Base-by-base conservation (phyloP, 2,329 filamentous ascomycete genomes). In the Coniochaeta prunicola region DNA sequence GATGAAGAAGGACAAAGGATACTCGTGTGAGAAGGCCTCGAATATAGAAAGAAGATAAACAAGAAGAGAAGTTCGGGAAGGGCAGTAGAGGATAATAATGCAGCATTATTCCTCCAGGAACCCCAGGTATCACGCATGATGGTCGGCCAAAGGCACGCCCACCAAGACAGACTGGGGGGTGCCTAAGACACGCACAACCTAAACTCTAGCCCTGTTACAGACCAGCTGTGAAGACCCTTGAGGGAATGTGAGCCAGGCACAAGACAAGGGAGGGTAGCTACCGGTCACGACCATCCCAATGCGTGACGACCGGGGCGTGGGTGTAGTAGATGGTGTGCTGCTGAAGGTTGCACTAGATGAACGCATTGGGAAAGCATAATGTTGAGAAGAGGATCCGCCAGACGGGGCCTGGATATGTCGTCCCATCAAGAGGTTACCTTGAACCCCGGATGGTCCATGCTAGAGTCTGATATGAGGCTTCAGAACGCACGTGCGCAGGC, bases 181-280 rank as follows among this genome's bases (percentile, higher is more conserved):
- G n/a, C n/a, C 21, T 30, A 50, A 21, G 21, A 59, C 62, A 66
- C 62, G 66, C 64, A 71, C 67, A 66, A 67, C 66, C 68, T 69
- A 67, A 66, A 66, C 68, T 70, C 68, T 71, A 73, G 73, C 71
- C 71, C 69, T 74, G 74, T 76, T 73, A 72, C 75, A 75, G 69
- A 69, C 65, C 66, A 62, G 56, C 63, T 63, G 45, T 28, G 62
- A 64, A 64, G 62, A 64, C 63, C 62, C 57, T 58, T 60, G 61
- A 58, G 56, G 60, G 45, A 64, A 63, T 67, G 64, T 38, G 36
- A 38, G 36, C 36, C 36, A 38, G 63, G 66, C 30, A 50, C 63
- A 61, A 63, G 64, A 65, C 60, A 59, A 55, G 62, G 61, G 64
- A 50, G 45, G 21, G 45, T 50, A 9, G 45, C 21, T 26, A 50